phyloP scores from a whole-genome alignment of 1,139 yeast genomes.

The Kodamaea arcana region DNA sequence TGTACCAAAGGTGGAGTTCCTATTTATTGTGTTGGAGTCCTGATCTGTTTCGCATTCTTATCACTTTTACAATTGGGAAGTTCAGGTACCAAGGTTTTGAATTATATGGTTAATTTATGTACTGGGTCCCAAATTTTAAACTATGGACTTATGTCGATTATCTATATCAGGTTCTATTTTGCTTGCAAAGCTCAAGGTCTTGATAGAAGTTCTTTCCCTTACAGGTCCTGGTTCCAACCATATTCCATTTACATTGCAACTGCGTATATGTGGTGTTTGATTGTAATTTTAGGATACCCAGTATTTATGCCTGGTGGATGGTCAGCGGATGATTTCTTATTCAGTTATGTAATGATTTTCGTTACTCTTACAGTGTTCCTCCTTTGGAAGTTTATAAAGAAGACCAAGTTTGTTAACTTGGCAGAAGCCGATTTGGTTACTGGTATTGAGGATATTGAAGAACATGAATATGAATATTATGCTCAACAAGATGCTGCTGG shows the following conservation, averaged over 20 bases:
- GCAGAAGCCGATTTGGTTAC: constrained; percentile 32
- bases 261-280: constrained; percentile 29
- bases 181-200: constrained; percentile 50
- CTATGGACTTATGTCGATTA: constrained; percentile 59
- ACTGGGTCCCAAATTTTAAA: constrained; percentile 79
- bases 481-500: constrained; percentile 20
- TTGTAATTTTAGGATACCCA: constrained; percentile 39
- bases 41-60: constrained; percentile 30
- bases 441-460: constrained; percentile 40
- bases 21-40: constrained; percentile 28
- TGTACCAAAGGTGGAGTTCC: constrained; percentile 61
- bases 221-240: constrained; percentile 33
- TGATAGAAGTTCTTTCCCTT: constrained; percentile 25
- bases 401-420: constrained; percentile 25
- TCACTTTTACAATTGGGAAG: constrained; percentile 56
- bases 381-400: constrained; percentile 33
- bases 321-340: constrained; percentile 36
- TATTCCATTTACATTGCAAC: constrained; percentile 28
- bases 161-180: constrained; percentile 55
- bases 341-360: constrained; percentile 39
- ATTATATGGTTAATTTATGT: constrained; percentile 71
- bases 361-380: constrained; percentile 28
- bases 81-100: constrained; percentile 61
- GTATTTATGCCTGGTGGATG: constrained; percentile 34
- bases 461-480: constrained; percentile 40